Evolutionary conservation across 2,329 filamentous ascomycete species (phyloP), one percentile per base, ranked within the genome.

Genomic region (Seiridium unicorne): DNA sequence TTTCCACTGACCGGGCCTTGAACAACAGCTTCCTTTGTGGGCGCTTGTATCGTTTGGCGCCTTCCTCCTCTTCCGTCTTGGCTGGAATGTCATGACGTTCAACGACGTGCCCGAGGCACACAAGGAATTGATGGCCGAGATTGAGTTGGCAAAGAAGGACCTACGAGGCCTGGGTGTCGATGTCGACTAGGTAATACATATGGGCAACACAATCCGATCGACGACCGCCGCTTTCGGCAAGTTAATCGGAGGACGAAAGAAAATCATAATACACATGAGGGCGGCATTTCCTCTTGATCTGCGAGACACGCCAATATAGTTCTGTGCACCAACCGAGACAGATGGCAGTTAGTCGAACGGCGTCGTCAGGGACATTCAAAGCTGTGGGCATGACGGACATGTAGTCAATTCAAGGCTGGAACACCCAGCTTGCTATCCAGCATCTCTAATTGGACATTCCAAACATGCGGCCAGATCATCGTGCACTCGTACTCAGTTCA

Each of bases 31-130:
- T 53, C 95, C 95, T 60, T 91, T 97, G 81, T 99, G 94, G 91
- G 87, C 86, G 51, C 82, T 98, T 68, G 91, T 99, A 66, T 88
- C 91, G 31, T 93, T 98, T 73, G 95, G 93, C 76, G 90, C 93
- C 64, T 93, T 93, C 78, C 89, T 99, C 26, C 89, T 99, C 65
- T 92, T 90, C 80, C 92, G 92, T 69, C 89, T 99, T 63, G 95
- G 95, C 70, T 90, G 88, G 81, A 95, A 95, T 65, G 91, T 99
- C 69, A 83, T 97, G 73, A 97, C 92, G 60, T 99, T 99, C 84
- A 95, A 97, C 81, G 93, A 98, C 77, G 92, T 96, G 54, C 93
- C 94, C 58, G 85, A 92, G 63, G 95, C 95, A 57, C 90, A 98
- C 77, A 86, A 89, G 73, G 93, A 97, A 78, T 81, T 99, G 69